A percentile compares a stretch with the other conserved stretches of the same genome.
These are phyloP conservation scores for Chrysanthemum seticuspe DNA, from an alignment of 129 eudicot genomes.

Conservation along the genomic window DNA sequence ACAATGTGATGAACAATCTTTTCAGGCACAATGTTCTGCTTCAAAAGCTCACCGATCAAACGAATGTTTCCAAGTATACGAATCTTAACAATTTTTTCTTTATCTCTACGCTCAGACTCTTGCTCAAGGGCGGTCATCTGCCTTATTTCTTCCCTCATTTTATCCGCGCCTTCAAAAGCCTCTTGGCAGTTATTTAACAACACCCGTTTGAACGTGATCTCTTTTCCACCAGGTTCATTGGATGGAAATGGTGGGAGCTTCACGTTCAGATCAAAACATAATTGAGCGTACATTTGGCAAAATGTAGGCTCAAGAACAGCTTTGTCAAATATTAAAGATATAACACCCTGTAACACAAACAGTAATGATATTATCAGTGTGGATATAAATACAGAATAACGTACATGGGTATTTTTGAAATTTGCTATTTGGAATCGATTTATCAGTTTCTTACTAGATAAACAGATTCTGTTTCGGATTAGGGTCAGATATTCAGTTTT, in stretches of 20 bases:
- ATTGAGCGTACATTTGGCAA: slow-evolving; percentile 87
- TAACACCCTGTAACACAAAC: slow-evolving; percentile 53
- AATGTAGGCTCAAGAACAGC: slow-evolving; percentile 96
- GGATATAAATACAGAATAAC: background rate
- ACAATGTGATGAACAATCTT: slow-evolving; percentile 90
- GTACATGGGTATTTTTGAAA: background rate
- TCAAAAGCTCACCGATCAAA: slow-evolving; percentile 89
- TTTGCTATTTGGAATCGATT: background rate
- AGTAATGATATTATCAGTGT: background rate
- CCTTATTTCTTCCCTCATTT: slow-evolving; percentile 59
- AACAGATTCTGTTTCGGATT: too few relatives aligned
- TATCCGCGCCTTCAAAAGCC: slow-evolving; percentile 92
- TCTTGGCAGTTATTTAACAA: slow-evolving; percentile 79
- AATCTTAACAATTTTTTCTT: slow-evolving; percentile 67
- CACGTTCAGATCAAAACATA: slow-evolving; percentile 75
- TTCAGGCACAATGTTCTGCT: slow-evolving; percentile 90
- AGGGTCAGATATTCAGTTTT: too few relatives aligned
- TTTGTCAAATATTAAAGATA: slow-evolving; percentile 88
- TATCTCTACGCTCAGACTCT: slow-evolving; percentile 76
- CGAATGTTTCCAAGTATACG: slow-evolving; percentile 89
- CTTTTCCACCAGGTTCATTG: slow-evolving; percentile 75
- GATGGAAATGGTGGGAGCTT: slow-evolving; percentile 85
- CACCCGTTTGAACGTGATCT: slow-evolving; percentile 70
- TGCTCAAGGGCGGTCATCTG: slow-evolving; percentile 75
- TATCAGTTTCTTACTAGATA: background rate